Base-by-base conservation (phyloP, 371 early-diverging fungal genomes). In the Mortierella sp. region DNA sequence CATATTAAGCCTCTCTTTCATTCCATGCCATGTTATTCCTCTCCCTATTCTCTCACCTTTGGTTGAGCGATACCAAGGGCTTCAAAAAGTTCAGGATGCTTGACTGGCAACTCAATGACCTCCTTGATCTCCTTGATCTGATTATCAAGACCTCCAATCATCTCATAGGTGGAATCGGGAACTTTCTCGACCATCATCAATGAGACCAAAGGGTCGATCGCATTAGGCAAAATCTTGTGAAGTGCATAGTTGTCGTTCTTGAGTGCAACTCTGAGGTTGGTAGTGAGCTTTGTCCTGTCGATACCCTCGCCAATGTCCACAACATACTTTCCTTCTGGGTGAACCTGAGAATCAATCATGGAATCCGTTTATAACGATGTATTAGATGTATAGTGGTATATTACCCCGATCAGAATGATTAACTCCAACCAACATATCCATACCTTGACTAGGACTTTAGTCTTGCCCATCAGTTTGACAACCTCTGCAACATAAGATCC, bases 161-260 rank as follows among this genome's bases (percentile, higher is more conserved):
- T 98, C 69, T 99, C 99, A 84, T 99, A 99, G 41, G 99, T 99
- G 55, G 98, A 97, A 85, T 99, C 99, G 10, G 99, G 99, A 40
- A 98, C 98, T 87, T 99, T 99, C 84, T 99, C 99, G 7, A 99
- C 98, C 95, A 99, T 99, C 99, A 99, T 99, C 82, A 99, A 92
- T 19, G 96, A 95, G 38, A 98, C 97, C 33, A 97, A 88, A 21
- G 99, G 98, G 85, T 98, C 99, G 67, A 97, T 94, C 83, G 96
- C 96, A 78, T 95, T 96, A 61, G 99, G 98, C 70, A 99, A 87
- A 52, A 98, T 93, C 83, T 96, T 94, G 87, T 97, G 94, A 41
- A 99, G 92, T 62, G 86, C 77, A 71, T 86, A 86, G 58, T 96
- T 93, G 85, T 99, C 99, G 79, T 96, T 94, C 58, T 97, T 94